Conservation (phyloP, 1,139 yeast genomes). For the Yamadazyma diospyri region DNA sequence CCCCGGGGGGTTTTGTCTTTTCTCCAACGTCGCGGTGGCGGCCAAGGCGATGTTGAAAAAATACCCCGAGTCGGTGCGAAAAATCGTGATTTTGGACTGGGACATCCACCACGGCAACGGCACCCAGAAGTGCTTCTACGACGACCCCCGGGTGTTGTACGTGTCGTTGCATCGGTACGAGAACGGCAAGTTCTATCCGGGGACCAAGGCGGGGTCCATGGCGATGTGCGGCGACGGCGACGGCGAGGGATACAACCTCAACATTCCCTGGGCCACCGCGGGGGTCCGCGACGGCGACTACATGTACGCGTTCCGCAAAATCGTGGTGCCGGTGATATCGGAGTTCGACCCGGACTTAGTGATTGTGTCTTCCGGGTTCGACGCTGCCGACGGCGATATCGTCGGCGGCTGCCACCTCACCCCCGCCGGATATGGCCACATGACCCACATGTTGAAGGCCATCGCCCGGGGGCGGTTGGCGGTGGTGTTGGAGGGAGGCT, state of each 20-base stretch:
- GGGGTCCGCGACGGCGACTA: conserved; percentile 98
- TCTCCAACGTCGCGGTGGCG: conserved; percentile 96
- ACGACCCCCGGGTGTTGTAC: conserved; percentile 87
- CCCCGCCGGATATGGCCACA: conserved; percentile 93
- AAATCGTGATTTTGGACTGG: conserved; percentile 89
- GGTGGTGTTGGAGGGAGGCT: conserved; percentile 95
- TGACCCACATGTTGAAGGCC: conserved; percentile 89
- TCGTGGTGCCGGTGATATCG: conserved; percentile 83
- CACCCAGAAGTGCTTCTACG: conserved; percentile 86
- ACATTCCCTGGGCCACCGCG: conserved; percentile 91
- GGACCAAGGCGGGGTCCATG: conserved; percentile 76
- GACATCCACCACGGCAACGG: conserved; percentile 99
- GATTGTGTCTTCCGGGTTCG: conserved; percentile 92
- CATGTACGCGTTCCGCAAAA: conserved; percentile 82
- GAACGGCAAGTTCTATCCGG: conserved; percentile 90
- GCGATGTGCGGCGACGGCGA: conserved; percentile 78
- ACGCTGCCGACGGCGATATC: conserved; percentile 97
- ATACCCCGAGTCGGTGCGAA: conserved; percentile 86
- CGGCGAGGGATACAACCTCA: conserved; percentile 84
- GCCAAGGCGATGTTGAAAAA: conserved; percentile 78
- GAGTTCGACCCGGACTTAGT: conserved; percentile 94
- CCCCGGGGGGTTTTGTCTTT: conserved; percentile 96
- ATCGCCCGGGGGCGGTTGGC: conserved; percentile 86
- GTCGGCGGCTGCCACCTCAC: conserved; percentile 97
- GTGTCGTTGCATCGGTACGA: conserved; percentile 91